Percentiles rank a stretch among this genome's conserved stretches.
These are phyloP conservation scores for Pleurotus platypus DNA, from an alignment of 768 basidiomycete species.

Conservation along the genomic window DNA sequence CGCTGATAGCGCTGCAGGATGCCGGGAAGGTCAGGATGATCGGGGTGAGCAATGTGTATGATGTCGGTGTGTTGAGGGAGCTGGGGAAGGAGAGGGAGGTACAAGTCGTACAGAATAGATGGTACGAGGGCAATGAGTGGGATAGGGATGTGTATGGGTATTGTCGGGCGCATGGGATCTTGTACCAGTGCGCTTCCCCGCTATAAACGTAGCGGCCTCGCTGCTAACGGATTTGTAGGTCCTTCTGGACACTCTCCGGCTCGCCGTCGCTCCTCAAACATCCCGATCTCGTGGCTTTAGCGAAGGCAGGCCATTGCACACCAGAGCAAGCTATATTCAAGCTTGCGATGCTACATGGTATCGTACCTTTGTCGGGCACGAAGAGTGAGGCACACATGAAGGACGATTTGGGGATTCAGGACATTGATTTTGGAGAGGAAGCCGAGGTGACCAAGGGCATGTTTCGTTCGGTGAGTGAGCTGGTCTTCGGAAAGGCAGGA, in stretches of 20 bases:
- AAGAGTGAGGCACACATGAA: conserved; percentile 64
- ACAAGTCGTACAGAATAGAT: conserved; percentile 80
- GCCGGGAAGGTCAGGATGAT: conserved; percentile 61
- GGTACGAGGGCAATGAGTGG: conserved; percentile 81
- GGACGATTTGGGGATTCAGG: conserved; percentile 49
- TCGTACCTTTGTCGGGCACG: conserved; percentile 77
- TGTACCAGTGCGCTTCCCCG: too few relatives aligned
- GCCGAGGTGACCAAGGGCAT: conserved; percentile 10
- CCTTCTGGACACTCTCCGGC: conserved; percentile 87
- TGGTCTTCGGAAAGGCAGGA: background rate
- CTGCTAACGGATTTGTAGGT: conserved; percentile 39
- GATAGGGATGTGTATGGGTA: conserved; percentile 62
- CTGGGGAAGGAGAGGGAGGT: conserved; percentile 53
- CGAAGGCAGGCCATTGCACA: conserved; percentile 46
- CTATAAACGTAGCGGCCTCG: too few relatives aligned
- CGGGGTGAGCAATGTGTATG: conserved; percentile 79
- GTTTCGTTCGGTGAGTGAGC: background rate
- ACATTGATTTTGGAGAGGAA: conserved; percentile 16
- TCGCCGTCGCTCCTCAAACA: conserved; percentile 60
- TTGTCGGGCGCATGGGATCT: conserved; percentile 58
- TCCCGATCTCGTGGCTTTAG: conserved; percentile 40
- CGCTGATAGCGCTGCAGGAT: conserved; percentile 58
- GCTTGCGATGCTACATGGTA: conserved; percentile 60
- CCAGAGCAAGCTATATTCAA: conserved; percentile 66
- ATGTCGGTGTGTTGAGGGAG: conserved; percentile 48